A percentile compares a stretch with the other conserved stretches of the same genome.
Conservation (phyloP, 2,329 filamentous ascomycete species). For the Corniculantispora saksenae region DNA sequence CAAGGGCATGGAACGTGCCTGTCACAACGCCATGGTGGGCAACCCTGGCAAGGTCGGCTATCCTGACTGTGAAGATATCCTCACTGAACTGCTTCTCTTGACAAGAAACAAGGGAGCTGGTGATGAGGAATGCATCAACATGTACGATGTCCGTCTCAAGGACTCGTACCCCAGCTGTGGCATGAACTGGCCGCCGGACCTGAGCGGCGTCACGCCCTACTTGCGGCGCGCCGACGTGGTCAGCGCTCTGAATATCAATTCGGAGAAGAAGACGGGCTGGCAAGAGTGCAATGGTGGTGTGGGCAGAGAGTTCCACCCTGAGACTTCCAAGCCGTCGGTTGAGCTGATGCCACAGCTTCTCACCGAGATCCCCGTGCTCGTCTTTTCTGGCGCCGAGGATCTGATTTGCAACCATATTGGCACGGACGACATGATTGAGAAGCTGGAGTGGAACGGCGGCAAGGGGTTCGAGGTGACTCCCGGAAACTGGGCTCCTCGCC, state of each 20-base stretch:
- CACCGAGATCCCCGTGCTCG: constrained; percentile 72
- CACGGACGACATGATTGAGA: constrained; percentile 86
- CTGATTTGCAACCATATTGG: constrained; percentile 97
- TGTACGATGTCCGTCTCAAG: constrained; percentile 91
- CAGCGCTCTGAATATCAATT: constrained; percentile 77
- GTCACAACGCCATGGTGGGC: constrained; percentile 60
- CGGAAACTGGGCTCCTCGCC: constrained; percentile 87
- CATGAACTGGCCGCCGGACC: constrained; percentile 96
- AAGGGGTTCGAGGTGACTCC: constrained; percentile 87
- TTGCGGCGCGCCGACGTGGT: constrained; percentile 79
- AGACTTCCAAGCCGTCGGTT: constrained; percentile 71
- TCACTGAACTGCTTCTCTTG: constrained; percentile 69
- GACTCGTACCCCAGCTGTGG: constrained; percentile 84
- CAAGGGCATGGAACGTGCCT: constrained; percentile 68
- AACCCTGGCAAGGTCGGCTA: constrained; percentile 61
- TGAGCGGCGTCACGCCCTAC: constrained; percentile 76
- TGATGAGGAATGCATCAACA: constrained; percentile 74
- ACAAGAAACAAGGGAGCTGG: constrained; percentile 57
- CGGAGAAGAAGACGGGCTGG: constrained; percentile 85
- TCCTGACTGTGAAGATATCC: constrained; percentile 71
- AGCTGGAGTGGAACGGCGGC: constrained; percentile 87
- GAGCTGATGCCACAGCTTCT: constrained; percentile 77
- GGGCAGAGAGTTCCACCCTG: constrained; percentile 66
- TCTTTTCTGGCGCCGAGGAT: constrained; percentile 93
- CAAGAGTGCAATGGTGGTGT: constrained; percentile 85